phyloP scores from a whole-genome alignment of 345 rosid genomes.

The Erodium maritimum region DNA sequence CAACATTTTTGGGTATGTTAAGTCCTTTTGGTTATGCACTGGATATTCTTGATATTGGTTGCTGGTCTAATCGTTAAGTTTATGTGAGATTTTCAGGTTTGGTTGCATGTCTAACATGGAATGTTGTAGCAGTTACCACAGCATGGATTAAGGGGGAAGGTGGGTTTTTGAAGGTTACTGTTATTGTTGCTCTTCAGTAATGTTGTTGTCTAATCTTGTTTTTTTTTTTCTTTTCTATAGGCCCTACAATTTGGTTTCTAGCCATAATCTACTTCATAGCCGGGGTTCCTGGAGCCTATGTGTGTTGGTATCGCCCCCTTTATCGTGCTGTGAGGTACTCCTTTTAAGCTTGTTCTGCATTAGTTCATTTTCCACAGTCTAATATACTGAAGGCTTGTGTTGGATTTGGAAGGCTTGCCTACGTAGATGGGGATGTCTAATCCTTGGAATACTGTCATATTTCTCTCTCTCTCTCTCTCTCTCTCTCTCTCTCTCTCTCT shows the following conservation, averaged over 20 bases:
- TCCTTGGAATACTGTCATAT: too few species aligned
- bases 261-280: conserved; percentile 80
- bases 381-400: neutral
- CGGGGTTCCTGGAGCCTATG: conserved; percentile 86
- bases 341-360: neutral
- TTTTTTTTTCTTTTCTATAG: conserved; percentile 20
- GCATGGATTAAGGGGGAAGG: conserved; percentile 97
- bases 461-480: too few species aligned
- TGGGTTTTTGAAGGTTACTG: conserved; percentile 13
- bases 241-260: conserved; percentile 89
- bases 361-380: neutral
- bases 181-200: neutral
- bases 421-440: neutral
- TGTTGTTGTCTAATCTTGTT: conserved; percentile 11
- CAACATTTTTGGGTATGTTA: conserved; percentile 69
- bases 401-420: neutral
- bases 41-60: neutral
- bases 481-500: too few species aligned
- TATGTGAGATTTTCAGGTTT: conserved; percentile 42
- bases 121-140: conserved; percentile 68
- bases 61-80: too few species aligned
- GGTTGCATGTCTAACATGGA: conserved; percentile 70
- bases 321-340: conserved; percentile 91
- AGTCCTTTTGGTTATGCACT: neutral
- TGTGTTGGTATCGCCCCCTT: conserved; percentile 89